Conservation (phyloP, 805 yeast genomes). For the Zygotorulaspora florentina region DNA sequence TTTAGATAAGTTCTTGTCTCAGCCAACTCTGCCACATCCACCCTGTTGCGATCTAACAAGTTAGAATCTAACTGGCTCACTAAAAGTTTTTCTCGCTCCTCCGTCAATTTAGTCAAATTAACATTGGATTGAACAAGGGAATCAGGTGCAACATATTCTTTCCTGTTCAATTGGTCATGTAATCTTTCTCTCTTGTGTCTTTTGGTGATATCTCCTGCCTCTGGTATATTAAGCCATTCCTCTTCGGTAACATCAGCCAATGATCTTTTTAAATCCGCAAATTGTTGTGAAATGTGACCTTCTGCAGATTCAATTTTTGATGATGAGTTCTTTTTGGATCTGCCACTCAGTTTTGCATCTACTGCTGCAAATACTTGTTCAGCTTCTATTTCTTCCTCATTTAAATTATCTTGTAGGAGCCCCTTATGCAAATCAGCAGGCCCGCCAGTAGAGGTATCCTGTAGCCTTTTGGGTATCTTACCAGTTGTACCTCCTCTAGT, state of each 20-base stretch:
- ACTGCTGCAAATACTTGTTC: conserved; percentile 61
- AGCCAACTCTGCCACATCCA: conserved; percentile 8
- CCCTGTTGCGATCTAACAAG: conserved; percentile 13
- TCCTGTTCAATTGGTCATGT: conserved; percentile 54
- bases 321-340: conserved; percentile 15
- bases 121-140: conserved; percentile 41
- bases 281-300: conserved; percentile 41
- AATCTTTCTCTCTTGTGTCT: conserved; percentile 68
- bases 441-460: conserved; percentile 3
- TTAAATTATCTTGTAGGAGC: conserved; percentile 10
- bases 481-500: conserved; percentile 61
- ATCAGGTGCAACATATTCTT: conserved; percentile 85
- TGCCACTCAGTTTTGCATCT: conserved; percentile 49
- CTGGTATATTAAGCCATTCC: conserved; percentile 83
- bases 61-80: conserved; percentile 49
- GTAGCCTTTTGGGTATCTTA: conserved; percentile 27
- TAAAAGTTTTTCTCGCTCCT: conserved; percentile 60
- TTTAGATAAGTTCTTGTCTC: conserved; percentile 41
- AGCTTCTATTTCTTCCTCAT: conserved; percentile 72
- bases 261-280: conserved; percentile 63
- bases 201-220: conserved; percentile 81
- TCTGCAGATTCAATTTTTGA: conserved; percentile 11
- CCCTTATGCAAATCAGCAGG: not conserved
- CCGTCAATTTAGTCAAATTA: conserved; percentile 49
- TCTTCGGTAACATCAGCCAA: conserved; percentile 55